These are phyloP conservation scores for Xylaria hypoxylon DNA, from an alignment of 2,329 filamentous ascomycete genomes.

Conservation along the genomic window DNA sequence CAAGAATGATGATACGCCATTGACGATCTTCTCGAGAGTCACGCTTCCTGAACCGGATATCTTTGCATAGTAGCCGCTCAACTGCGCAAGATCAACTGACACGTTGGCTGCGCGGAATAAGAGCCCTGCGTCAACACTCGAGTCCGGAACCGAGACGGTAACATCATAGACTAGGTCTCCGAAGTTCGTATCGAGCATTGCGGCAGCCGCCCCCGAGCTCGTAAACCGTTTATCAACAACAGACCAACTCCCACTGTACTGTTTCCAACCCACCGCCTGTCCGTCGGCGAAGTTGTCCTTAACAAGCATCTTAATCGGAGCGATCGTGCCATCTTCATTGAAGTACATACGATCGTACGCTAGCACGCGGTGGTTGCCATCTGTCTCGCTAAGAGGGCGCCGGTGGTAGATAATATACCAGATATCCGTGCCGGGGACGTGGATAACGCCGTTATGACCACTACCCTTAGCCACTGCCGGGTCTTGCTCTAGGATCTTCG, in stretches of 20 bases:
- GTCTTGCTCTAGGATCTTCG: constrained; percentile 55
- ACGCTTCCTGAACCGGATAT: constrained; percentile 41
- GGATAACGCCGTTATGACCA: constrained; percentile 57
- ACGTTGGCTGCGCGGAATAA: constrained; percentile 52
- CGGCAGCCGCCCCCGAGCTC: constrained; percentile 42
- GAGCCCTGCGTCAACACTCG: constrained; percentile 50
- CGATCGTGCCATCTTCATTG: constrained; percentile 57
- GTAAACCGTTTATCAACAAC: constrained; percentile 47
- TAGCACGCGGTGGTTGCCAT: constrained; percentile 59
- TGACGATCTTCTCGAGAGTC: constrained; percentile 43
- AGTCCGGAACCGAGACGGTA: constrained; percentile 42
- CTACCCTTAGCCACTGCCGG: constrained; percentile 52
- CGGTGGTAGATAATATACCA: constrained; percentile 62
- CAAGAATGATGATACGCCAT: constrained; percentile 39
- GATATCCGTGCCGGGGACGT: constrained; percentile 53
- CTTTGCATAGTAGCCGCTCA: constrained; percentile 49
- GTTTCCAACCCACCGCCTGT: constrained; percentile 54
- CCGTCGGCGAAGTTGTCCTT: constrained; percentile 58
- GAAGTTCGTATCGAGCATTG: constrained; percentile 55
- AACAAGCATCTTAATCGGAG: constrained; percentile 58
- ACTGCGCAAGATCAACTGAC: constrained; percentile 39
- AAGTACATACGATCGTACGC: constrained; percentile 63
- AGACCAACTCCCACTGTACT: constrained; percentile 45
- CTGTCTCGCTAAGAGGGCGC: constrained; percentile 57
- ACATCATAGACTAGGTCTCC: constrained; percentile 50